Percentiles rank a stretch among this genome's conserved stretches.
Evolutionary conservation across 768 basidiomycete species (phyloP).

Genomic region (Cytidiella melzeri): DNA sequence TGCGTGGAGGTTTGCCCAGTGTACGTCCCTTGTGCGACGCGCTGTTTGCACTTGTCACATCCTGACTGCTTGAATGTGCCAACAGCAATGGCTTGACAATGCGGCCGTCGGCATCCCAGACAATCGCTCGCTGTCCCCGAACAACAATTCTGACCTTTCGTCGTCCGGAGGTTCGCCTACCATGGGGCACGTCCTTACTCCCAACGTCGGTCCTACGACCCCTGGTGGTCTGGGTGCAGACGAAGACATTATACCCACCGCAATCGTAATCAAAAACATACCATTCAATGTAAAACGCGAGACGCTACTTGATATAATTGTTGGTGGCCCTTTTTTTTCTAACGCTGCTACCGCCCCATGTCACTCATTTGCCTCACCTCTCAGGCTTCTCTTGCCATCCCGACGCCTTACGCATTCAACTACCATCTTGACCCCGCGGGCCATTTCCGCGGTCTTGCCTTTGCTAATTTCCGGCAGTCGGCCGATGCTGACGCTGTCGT

Average conservation of each 20-base stretch:
- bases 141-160: constrained; percentile 85
- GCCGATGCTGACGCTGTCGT: constrained; percentile 94
- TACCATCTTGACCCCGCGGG: constrained; percentile 97
- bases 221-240: constrained; percentile 47
- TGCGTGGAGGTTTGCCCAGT: constrained; percentile 66
- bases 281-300: constrained; percentile 98
- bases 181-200: constrained; percentile 33
- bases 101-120: constrained; percentile 40
- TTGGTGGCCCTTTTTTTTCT: constrained; percentile 39
- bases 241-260: constrained; percentile 96
- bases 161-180: constrained; percentile 83
- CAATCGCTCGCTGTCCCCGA: constrained; percentile 75
- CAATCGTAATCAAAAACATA: constrained; percentile 99
- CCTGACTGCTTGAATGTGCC: constrained; percentile 17
- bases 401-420: constrained; percentile 98
- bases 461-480: constrained; percentile 94
- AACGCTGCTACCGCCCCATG: constrained; percentile 4
- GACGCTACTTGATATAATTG: constrained; percentile 93
- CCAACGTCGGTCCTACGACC: constrained; percentile 42
- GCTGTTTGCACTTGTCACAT: constrained; percentile 10
- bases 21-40: constrained; percentile 38
- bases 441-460: constrained; percentile 94
- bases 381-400: constrained; percentile 86
- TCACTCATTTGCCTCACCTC: constrained; percentile 8
- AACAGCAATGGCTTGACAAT: constrained; percentile 84